Percentiles rank a stretch among this genome's conserved stretches.
Evolutionary conservation across 768 basidiomycete genomes (phyloP).

Genomic region (Multifurca ochricompacta): DNA sequence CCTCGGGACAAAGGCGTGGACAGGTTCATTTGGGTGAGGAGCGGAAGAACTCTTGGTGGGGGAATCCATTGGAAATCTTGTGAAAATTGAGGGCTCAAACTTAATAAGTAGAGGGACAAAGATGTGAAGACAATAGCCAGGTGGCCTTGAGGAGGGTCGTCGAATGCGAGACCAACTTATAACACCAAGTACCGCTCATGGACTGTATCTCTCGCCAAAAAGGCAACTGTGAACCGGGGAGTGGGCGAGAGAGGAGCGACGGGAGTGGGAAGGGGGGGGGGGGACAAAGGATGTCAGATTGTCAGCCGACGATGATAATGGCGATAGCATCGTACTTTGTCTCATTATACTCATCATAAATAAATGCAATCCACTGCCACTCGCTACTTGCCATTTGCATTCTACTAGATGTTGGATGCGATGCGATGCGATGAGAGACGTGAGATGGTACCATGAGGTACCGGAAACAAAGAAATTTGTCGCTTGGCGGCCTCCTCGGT

Average conservation of each 20-base stretch:
- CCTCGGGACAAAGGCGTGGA: conserved; percentile 41
- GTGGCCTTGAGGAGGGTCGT: neutral
- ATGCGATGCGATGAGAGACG: no score
- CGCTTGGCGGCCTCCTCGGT: neutral
- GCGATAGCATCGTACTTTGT: no score
- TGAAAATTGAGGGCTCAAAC: neutral
- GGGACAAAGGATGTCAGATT: no score
- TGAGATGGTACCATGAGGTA: neutral
- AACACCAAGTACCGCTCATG: conserved; percentile 1
- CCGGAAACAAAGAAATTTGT: neutral
- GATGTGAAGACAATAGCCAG: conserved; percentile 1
- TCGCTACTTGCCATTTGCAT: no score
- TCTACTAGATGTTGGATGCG: no score
- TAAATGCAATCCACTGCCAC: no score
- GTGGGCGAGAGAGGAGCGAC: neutral
- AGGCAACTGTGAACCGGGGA: conserved; percentile 1
- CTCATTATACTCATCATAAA: no score
- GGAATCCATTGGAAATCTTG: conserved; percentile 15
- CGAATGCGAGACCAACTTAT: neutral
- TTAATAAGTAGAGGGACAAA: conserved; percentile 1
- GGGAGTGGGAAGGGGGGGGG: no score
- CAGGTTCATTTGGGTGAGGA: conserved; percentile 17
- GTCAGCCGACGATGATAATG: conserved; percentile 8
- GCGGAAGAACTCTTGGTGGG: conserved; percentile 9
- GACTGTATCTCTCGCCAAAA: neutral